phyloP scores from a whole-genome alignment of 2,329 filamentous ascomycete genomes.

The Penicillium sp. region DNA sequence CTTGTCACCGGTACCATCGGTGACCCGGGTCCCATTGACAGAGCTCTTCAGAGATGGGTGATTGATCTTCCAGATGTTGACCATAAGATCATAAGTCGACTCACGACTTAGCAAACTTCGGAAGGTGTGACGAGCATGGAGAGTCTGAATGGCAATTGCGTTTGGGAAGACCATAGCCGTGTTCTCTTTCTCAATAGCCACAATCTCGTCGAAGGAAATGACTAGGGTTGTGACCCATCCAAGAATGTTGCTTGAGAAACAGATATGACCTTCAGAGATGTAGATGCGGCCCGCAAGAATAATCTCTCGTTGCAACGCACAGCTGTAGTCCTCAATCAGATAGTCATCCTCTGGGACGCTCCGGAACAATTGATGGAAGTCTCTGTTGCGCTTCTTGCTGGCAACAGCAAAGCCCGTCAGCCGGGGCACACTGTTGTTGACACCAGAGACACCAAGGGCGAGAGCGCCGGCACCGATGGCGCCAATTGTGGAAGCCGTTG shows the following conservation, averaged over 20 bases:
- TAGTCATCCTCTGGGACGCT: slow-evolving; percentile 98
- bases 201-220: slow-evolving; percentile 97
- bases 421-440: slow-evolving; percentile 65
- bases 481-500: slow-evolving; percentile 68
- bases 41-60: slow-evolving; percentile 91
- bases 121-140: slow-evolving; percentile 94
- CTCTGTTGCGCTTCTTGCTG: slow-evolving; percentile 91
- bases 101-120: slow-evolving; percentile 93
- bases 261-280: slow-evolving; percentile 94
- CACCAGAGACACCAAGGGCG: slow-evolving; percentile 66
- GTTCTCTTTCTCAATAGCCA: slow-evolving; percentile 94
- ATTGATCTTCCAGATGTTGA: slow-evolving; percentile 97
- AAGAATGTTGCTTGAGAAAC: slow-evolving; percentile 98
- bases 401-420: slow-evolving; percentile 95
- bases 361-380: slow-evolving; percentile 91
- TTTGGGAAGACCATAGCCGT: slow-evolving; percentile 96
- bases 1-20: slow-evolving; percentile 82
- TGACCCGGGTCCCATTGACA: slow-evolving; percentile 81
- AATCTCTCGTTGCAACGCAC: slow-evolving; percentile 92
- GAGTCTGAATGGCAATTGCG: slow-evolving; percentile 91
- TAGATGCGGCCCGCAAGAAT: slow-evolving; percentile 91
- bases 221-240: slow-evolving; percentile 97
- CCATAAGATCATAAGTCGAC: slow-evolving; percentile 93
- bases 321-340: slow-evolving; percentile 97
- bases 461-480: slow-evolving; percentile 71